phyloP scores from a whole-genome alignment of 2,329 filamentous ascomycete species.

The Aureobasidium sp. region DNA sequence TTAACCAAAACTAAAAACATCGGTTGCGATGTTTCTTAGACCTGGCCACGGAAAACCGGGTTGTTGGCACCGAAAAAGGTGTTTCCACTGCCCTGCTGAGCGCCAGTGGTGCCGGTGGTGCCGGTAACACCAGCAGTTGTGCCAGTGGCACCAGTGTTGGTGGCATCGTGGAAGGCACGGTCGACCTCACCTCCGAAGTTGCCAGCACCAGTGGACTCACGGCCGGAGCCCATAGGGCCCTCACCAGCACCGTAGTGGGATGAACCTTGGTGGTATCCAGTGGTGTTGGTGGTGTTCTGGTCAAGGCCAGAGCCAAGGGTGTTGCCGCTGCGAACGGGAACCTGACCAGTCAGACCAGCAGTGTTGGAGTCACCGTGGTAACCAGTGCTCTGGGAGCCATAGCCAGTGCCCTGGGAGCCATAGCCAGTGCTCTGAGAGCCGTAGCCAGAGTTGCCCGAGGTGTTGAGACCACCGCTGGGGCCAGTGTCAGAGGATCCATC shows the following conservation, averaged over 20 bases:
- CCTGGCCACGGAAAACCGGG: constrained; percentile 33
- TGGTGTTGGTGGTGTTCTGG: constrained; percentile 13
- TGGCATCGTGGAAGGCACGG: constrained; percentile 2
- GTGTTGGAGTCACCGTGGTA: constrained; percentile 10
- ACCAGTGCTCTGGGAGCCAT: constrained; percentile 13
- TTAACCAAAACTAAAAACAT: neutral
- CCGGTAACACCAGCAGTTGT: constrained; percentile 12
- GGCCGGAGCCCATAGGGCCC: neutral
- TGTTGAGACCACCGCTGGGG: constrained; percentile 6
- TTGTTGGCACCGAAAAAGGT: constrained; percentile 35
- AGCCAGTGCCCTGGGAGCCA: constrained; percentile 1
- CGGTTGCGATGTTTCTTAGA: constrained; percentile 18
- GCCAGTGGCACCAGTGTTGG: neutral
- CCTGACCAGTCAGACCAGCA: constrained; percentile 15
- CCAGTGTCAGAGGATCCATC: constrained; percentile 10
- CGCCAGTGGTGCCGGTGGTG: constrained; percentile 2
- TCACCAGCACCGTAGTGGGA: constrained; percentile 14
- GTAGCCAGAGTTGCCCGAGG: neutral
- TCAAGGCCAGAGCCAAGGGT: constrained; percentile 14
- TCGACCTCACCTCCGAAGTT: constrained; percentile 12
- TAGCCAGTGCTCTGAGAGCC: constrained; percentile 1
- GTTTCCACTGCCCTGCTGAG: neutral
- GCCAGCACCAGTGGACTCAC: neutral
- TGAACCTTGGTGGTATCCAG: constrained; percentile 25
- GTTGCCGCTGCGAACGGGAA: constrained; percentile 9